phyloP scores from a whole-genome alignment of 495 filamentous ascomycete species.

The Aspergillus coremiiformis region DNA sequence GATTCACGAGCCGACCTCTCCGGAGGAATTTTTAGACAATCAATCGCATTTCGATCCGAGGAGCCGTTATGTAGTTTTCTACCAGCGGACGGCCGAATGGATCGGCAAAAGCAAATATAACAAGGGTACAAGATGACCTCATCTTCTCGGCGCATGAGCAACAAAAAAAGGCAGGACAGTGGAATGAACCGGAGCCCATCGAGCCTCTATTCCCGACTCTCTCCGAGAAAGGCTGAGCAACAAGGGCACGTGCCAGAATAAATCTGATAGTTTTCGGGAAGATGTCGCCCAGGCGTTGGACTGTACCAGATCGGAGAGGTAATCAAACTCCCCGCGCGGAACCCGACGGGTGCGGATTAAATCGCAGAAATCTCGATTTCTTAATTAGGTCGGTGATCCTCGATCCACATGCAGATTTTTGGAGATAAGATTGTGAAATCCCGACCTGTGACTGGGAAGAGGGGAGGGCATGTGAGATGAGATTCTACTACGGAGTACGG shows the following conservation, averaged over 20 bases:
- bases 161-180: neutral
- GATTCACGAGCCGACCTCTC: neutral
- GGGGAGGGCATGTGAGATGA: neutral
- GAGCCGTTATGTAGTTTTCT: neutral
- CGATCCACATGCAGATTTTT: neutral
- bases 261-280: neutral
- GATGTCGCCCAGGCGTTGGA: too few species aligned
- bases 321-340: neutral
- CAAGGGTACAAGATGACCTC: conserved; percentile 3
- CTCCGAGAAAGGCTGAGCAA: neutral
- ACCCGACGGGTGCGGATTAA: neutral
- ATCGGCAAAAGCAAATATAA: neutral
- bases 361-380: neutral
- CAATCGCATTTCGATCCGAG: neutral
- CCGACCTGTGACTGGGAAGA: neutral
- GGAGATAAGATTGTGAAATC: neutral
- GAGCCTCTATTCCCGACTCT: neutral
- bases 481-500: neutral
- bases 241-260: neutral
- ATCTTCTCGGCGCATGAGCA: neutral
- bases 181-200: neutral
- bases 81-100: neutral
- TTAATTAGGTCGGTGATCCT: neutral
- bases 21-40: neutral
- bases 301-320: neutral